Base-by-base conservation (phyloP, 371 early-diverging fungal species). In the Mortierella sp. region DNA sequence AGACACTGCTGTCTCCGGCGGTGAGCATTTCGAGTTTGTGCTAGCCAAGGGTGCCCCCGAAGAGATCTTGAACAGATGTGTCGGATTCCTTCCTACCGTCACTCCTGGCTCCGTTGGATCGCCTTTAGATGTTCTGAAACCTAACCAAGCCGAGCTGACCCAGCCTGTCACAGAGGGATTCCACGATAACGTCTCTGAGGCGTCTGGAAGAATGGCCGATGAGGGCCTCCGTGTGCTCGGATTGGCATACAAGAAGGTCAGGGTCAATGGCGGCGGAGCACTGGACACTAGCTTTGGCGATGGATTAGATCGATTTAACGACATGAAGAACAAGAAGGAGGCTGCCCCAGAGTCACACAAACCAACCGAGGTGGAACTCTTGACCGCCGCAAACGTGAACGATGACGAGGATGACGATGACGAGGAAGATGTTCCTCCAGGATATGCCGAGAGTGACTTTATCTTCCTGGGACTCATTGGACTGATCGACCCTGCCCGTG, bases 11-110 rank as follows among this genome's bases (percentile, higher is more conserved):
- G 21, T 65, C 7, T 19, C 70, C 9, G 48, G 76, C 7, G 45
- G 76, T 0, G 83, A 88, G 26, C 79, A 82, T 5, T 76, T 87
- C 28, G 78, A 88, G 26, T 89, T 93, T 72, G 87, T 97, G 31
- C 84, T 97, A 1, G 94, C 91, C 74, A 98, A 98, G 85, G 98
- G 98, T 57, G 98, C 98, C 0, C 97, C 98, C 11, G 98, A 98
- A 87, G 94, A 94, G 72, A 88, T 98, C 7, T 84, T 98, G 42
- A 88, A 88, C 28, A 93, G 93, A 28, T 96, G 96, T 80, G 87
- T 91, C 45, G 86, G 83, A 48, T 94, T 92, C 83, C 82, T 96
- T 31, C 90, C 93, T 0, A 54, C 77, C 0, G 75, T 81, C 24
- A 58, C 68, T 0, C 57, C 73, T 5, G 63, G 48, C 5, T 57